Conservation (phyloP, 371 early-diverging fungal species). For the Circinella umbellata region DNA sequence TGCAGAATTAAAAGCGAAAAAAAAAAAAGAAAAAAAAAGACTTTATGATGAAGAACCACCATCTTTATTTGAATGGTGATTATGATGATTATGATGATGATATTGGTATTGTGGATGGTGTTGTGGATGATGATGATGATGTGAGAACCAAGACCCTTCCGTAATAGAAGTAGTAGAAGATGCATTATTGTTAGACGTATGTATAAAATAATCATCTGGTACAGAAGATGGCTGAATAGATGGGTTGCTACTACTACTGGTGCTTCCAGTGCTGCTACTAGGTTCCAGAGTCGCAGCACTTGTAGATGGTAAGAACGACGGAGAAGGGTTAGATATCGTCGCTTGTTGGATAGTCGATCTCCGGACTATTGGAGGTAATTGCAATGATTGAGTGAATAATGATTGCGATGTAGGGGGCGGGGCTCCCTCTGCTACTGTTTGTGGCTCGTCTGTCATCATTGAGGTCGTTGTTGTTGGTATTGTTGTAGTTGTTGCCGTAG, state of each 20-base stretch:
- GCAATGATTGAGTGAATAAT: slow-evolving; percentile 1
- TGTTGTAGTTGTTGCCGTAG: neutral
- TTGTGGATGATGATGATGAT: slow-evolving; percentile 9
- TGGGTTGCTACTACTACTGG: slow-evolving; percentile 1
- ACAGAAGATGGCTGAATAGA: neutral
- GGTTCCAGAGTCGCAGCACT: slow-evolving; percentile 1
- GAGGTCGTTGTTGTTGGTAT: neutral
- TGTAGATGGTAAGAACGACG: neutral
- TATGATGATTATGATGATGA: neutral
- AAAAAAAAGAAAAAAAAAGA: neutral
- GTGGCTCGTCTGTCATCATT: neutral
- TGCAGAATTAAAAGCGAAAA: neutral
- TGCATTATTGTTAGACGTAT: neutral
- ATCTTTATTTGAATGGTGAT: neutral
- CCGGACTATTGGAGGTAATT: slow-evolving; percentile 14
- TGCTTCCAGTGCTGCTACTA: slow-evolving; percentile 9
- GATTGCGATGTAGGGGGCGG: neutral
- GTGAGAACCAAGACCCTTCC: neutral
- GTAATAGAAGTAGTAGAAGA: neutral
- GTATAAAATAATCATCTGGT: neutral
- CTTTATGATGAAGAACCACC: neutral
- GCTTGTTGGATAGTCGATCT: neutral
- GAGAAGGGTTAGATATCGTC: neutral
- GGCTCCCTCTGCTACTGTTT: no score
- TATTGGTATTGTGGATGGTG: neutral